Conservation (phyloP, 345 rosid species). For the Acer campestre region DNA sequence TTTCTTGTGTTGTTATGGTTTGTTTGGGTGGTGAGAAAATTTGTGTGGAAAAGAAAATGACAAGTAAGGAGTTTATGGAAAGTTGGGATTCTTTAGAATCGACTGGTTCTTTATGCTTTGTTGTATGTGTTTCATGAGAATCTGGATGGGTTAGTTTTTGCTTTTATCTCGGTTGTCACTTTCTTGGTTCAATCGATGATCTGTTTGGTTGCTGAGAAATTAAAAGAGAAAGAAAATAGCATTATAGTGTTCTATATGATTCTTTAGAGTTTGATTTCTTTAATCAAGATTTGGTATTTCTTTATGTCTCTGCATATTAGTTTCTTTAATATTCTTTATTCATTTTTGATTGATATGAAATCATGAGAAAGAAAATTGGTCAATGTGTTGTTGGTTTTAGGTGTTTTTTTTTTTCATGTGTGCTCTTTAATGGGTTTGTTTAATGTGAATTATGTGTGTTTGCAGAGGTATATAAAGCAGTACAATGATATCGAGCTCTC, state of each 20-base stretch:
- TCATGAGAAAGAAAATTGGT: neutral
- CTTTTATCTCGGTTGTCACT: neutral
- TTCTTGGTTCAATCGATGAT: neutral
- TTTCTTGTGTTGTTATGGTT: neutral
- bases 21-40: neutral
- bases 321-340: too few relatives aligned
- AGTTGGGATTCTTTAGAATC: neutral
- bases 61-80: neutral
- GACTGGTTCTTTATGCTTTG: neutral
- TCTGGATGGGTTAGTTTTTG: neutral
- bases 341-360: neutral
- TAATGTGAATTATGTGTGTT: neutral
- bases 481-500: conserved; percentile 38
- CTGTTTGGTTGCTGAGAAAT: conserved; percentile 1
- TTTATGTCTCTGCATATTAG: neutral
- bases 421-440: neutral
- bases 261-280: neutral
- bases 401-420: too few relatives aligned
- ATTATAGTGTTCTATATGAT: neutral
- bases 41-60: neutral
- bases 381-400: neutral
- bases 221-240: neutral
- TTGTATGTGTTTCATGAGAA: neutral
- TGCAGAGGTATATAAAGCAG: conserved; percentile 39
- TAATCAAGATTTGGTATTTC: neutral